phyloP scores from a whole-genome alignment of 495 filamentous ascomycete genomes.

The Aspergillus nanangensis region DNA sequence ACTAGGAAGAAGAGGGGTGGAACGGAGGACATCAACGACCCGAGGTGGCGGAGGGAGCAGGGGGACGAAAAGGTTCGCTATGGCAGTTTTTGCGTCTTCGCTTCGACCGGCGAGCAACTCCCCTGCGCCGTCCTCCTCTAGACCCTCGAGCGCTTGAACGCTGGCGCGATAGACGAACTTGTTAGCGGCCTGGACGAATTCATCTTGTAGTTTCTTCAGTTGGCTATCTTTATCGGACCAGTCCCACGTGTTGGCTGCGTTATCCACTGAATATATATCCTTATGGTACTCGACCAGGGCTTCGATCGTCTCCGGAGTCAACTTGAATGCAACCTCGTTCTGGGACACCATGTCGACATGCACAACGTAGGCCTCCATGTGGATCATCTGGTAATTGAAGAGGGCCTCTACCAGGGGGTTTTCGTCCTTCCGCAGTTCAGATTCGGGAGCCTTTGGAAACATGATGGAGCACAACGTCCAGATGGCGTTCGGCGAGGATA shows the following conservation, averaged over 20 bases:
- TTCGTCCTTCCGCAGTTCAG: constrained; percentile 77
- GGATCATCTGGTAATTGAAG: constrained; percentile 90
- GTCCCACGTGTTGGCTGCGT: constrained; percentile 83
- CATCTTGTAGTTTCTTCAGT: constrained; percentile 95
- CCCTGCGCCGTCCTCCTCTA: constrained; percentile 95
- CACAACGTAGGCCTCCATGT: constrained; percentile 96
- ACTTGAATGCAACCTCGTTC: constrained; percentile 97
- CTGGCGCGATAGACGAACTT: constrained; percentile 93
- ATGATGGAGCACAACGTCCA: constrained; percentile 95
- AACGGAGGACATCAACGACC: constrained; percentile 86
- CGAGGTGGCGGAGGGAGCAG: constrained; percentile 89
- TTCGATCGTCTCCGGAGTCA: constrained; percentile 96
- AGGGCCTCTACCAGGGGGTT: constrained; percentile 88
- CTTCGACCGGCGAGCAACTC: constrained; percentile 89
- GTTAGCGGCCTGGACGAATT: constrained; percentile 96
- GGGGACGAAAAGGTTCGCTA: constrained; percentile 82
- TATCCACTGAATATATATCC: constrained; percentile 90
- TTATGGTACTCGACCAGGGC: constrained; percentile 94
- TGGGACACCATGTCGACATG: constrained; percentile 98
- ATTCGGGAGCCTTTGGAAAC: constrained; percentile 84
- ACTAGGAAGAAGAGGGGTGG: constrained; percentile 79
- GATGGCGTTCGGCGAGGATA: constrained; percentile 87
- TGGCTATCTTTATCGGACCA: constrained; percentile 97
- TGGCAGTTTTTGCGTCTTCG: constrained; percentile 86
- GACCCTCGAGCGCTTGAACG: constrained; percentile 84